phyloP scores from a whole-genome alignment of 225 moss, liverwort and hornwort species.

The Physcomitrellopsis africana region DNA sequence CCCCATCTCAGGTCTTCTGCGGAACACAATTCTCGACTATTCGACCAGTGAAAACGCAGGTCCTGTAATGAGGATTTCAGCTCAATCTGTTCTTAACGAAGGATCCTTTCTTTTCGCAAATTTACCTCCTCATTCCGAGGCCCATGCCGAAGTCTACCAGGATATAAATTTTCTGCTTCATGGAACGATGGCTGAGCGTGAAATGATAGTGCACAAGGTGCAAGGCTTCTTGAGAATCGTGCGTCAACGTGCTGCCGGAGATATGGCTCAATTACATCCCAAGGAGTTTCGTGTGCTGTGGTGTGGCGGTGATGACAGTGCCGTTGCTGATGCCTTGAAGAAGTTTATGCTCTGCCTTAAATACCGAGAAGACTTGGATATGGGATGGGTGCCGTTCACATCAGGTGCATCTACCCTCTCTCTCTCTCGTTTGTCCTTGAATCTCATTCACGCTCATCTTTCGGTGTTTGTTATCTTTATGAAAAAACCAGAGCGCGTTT shows the following conservation, averaged over 20 bases:
- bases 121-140: slow-evolving; percentile 21
- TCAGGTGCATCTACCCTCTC: slow-evolving; percentile 18
- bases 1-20: slow-evolving; percentile 25
- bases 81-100: slow-evolving; percentile 31
- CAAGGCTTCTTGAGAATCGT: slow-evolving; percentile 26
- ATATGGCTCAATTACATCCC: slow-evolving; percentile 32
- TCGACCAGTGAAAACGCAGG: slow-evolving; percentile 14
- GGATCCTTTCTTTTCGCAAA: slow-evolving; percentile 29
- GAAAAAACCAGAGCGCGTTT: background rate
- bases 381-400: slow-evolving; percentile 34
- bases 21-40: slow-evolving; percentile 25
- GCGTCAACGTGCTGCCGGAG: slow-evolving; percentile 33
- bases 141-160: slow-evolving; percentile 20
- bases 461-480: background rate
- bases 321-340: background rate
- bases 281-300: slow-evolving; percentile 27
- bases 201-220: slow-evolving; percentile 25
- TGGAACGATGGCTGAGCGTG: slow-evolving; percentile 22
- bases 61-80: slow-evolving; percentile 17
- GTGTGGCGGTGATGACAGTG: slow-evolving; percentile 32
- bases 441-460: background rate
- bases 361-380: slow-evolving; percentile 34
- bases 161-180: slow-evolving; percentile 20
- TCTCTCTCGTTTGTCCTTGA: background rate
- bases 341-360: slow-evolving; percentile 26